Evolutionary conservation across 805 yeast genomes (phyloP).

Genomic region (Hemisphaericaspora nanyangensis): DNA sequence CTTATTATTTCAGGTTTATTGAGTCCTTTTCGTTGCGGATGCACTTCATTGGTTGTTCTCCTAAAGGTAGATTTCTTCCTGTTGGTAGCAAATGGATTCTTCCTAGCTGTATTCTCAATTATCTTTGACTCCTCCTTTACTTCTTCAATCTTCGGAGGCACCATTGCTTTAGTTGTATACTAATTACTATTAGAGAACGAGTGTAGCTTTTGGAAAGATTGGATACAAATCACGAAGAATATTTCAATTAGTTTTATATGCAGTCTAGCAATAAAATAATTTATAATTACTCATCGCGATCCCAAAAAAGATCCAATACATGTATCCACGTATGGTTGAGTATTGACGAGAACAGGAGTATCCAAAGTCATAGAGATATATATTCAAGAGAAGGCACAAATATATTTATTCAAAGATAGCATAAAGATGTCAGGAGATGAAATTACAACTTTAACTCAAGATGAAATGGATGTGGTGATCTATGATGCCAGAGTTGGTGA

Average conservation of each 20-base stretch:
- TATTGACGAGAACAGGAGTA: too few species aligned
- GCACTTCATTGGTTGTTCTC: slow-evolving; percentile 29
- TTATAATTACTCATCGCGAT: too few species aligned
- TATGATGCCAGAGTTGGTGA: slow-evolving; percentile 89
- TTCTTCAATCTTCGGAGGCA: slow-evolving; percentile 8
- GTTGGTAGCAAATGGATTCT: slow-evolving; percentile 28
- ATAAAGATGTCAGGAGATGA: slow-evolving; percentile 15
- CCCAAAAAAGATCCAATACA: too few species aligned
- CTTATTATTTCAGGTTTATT: slow-evolving; percentile 26
- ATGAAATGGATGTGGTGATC: slow-evolving; percentile 78
- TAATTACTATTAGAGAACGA: not conserved
- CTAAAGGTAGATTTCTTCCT: slow-evolving; percentile 24
- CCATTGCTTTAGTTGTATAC: not conserved
- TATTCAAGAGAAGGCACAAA: too few species aligned
- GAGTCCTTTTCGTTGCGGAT: slow-evolving; percentile 30
- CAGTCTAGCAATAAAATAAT: too few species aligned
- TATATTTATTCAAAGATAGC: too few species aligned
- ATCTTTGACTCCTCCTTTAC: not conserved
- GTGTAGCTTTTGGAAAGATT: not conserved
- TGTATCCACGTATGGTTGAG: too few species aligned
- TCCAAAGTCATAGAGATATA: too few species aligned
- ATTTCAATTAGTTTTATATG: too few species aligned
- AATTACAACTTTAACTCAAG: slow-evolving; percentile 46
- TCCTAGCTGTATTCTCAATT: slow-evolving; percentile 5
- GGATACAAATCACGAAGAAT: too few species aligned